Evolutionary conservation across 441 rosid genomes (phyloP), one percentile per base, ranked within the genome.

Genomic region (Dalechampia spathulata): DNA sequence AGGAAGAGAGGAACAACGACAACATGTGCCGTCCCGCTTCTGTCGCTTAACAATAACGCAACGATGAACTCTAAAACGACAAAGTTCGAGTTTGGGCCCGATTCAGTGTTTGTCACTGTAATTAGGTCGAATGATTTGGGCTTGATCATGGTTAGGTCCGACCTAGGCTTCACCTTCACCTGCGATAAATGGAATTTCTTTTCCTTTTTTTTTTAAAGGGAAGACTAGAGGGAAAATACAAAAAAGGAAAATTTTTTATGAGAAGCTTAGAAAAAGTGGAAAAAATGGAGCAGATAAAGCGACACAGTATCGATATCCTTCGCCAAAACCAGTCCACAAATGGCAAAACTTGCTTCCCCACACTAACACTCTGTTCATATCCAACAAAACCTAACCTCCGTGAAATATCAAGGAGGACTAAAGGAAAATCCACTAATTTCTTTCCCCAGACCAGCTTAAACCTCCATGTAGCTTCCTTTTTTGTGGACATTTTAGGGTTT

Each of bases 211-310:
- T n/a, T n/a, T n/a, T n/a, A n/a, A n/a, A n/a, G n/a, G n/a, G n/a
- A n/a, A n/a, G n/a, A n/a, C n/a, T 19, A 12, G 21, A 46, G 30
- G 15, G 44, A 28, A 26, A 6, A 16, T 0, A 17, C 14, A 38
- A 52, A 39, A 48, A 32, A 21, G 19, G n/a, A 53, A 26, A 26
- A 22, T 28, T 28, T 16, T 30, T 6, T 23, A 4, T 21, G 10
- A 25, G 32, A 61, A 61, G 56, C 43, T 22, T 20, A 1, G 57
- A 57, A 47, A 63, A 57, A 27, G 26, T 58, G 46, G 45, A 72
- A 55, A 52, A 39, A 62, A 72, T 72, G 81, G 75, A 61, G 73
- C 63, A 52, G 71, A 72, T 62, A 67, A 70, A 55, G 60, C 23
- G 66, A 22, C 39, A 1, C 20, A 48, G 61, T 52, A 22, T 40